Percentiles rank a stretch among this genome's conserved stretches.
These are phyloP conservation scores for Raphanus raphanistrum DNA, from an alignment of 345 rosid genomes.

Conservation along the genomic window DNA sequence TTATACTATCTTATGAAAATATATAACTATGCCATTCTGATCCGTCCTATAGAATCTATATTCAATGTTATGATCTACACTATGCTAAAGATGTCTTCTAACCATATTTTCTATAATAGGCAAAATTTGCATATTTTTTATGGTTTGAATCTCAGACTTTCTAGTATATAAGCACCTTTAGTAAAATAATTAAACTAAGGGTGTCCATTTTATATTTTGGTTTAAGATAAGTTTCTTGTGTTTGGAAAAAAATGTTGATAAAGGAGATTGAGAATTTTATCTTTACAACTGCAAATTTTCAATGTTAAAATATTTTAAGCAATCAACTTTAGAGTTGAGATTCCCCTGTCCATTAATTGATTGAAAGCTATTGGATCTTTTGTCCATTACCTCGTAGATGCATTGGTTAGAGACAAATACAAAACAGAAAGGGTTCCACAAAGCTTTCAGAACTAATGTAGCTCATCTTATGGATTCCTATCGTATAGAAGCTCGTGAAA, in stretches of 20 bases:
- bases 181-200: no score
- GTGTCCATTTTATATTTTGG: no score
- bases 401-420: conserved; percentile 24
- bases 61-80: no score
- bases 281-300: background rate
- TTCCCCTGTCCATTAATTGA: conserved; percentile 1
- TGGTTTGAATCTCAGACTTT: no score
- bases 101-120: no score
- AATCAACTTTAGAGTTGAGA: conserved; percentile 29
- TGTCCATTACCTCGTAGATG: conserved; percentile 24
- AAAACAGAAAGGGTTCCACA: conserved; percentile 11
- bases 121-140: no score
- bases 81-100: no score
- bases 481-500: background rate
- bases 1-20: no score
- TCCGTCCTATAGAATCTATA: no score
- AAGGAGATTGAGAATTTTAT: background rate
- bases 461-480: background rate
- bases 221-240: background rate
- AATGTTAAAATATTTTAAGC: background rate
- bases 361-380: conserved; percentile 20
- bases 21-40: no score
- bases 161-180: no score
- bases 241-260: background rate
- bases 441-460: conserved; percentile 9